These are phyloP conservation scores for Phialocephala subalpina DNA, from an alignment of 2,329 filamentous ascomycete species.

Conservation along the genomic window DNA sequence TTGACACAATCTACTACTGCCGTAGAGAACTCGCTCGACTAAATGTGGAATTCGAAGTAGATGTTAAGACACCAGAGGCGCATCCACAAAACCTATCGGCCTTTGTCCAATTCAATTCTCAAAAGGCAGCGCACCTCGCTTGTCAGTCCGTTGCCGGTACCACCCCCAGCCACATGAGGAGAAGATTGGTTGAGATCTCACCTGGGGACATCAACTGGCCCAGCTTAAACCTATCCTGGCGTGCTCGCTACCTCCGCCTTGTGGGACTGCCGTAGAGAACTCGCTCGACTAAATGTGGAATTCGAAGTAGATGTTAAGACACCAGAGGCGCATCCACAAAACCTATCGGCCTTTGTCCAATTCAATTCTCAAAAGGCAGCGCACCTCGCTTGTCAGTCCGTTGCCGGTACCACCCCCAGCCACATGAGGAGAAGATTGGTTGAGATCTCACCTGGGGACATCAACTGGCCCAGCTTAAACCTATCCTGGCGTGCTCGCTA, in stretches of 20 bases:
- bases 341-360: slow-evolving; percentile 38
- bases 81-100: slow-evolving; percentile 37
- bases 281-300: slow-evolving; percentile 39
- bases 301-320: slow-evolving; percentile 36
- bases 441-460: slow-evolving; percentile 36
- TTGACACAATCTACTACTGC: slow-evolving; percentile 41
- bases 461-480: slow-evolving; percentile 33
- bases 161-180: slow-evolving; percentile 34
- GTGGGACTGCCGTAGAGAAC: slow-evolving; percentile 33
- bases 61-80: slow-evolving; percentile 32
- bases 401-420: slow-evolving; percentile 33
- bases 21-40: slow-evolving; percentile 39
- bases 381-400: slow-evolving; percentile 38
- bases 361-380: slow-evolving; percentile 39
- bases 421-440: slow-evolving; percentile 36
- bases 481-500: slow-evolving; percentile 31
- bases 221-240: slow-evolving; percentile 31
- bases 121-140: slow-evolving; percentile 38
- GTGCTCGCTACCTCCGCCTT: slow-evolving; percentile 29
- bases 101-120: slow-evolving; percentile 39
- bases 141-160: slow-evolving; percentile 36
- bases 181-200: slow-evolving; percentile 38
- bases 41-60: slow-evolving; percentile 38
- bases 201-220: slow-evolving; percentile 40
- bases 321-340: slow-evolving; percentile 35